Base-by-base conservation (phyloP, 2,329 filamentous ascomycete species). In the Scedosporium apiospermum region DNA sequence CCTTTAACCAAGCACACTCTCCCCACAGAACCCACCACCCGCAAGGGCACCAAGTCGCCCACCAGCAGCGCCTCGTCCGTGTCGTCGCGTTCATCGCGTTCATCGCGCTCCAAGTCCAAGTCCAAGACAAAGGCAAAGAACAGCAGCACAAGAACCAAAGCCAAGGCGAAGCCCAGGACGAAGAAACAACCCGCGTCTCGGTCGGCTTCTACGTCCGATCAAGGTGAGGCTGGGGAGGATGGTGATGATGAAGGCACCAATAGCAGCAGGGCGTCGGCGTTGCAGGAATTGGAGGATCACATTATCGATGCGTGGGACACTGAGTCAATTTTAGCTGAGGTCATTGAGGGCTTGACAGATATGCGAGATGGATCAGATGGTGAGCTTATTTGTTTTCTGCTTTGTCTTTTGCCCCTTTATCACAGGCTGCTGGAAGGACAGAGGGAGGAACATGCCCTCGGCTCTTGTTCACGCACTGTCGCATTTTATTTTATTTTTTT, bases 271-370 rank as follows among this genome's bases (percentile, higher is more conserved):
- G 38, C 16, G 16, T 60, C 58, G 41, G 58, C 38, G 23, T 6
- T 49, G 41, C 65, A 64, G 18, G 80, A 83, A 64, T 74, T 82
- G 9, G 80, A 83, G 65, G 78, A 82, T 65, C 76, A 78, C 67
- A 77, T 82, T 66, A 78, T 77, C 34, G 80, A 83, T 60, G 80
- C 80, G 12, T 88, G 84, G 85, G 86, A 88, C 67, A 82, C 80
- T 5, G 82, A 87, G 66, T 88, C 85, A 27, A 73, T 88, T 2
- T 86, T 85, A 65, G 84, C 85, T 65, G 86, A 88, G 68, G 77
- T 80, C 41, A 76, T 89, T 61, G 82, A 87, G 62, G 80, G 84
- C 63, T 71, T 88, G 65, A 76, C 76, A 55, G 80, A 85, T 41
- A 72, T 78, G 68, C 76, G 78, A 65, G 77, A 72, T 66, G 68